Conservation (phyloP, 805 yeast species). For the Candida pseudofarinosa region DNA sequence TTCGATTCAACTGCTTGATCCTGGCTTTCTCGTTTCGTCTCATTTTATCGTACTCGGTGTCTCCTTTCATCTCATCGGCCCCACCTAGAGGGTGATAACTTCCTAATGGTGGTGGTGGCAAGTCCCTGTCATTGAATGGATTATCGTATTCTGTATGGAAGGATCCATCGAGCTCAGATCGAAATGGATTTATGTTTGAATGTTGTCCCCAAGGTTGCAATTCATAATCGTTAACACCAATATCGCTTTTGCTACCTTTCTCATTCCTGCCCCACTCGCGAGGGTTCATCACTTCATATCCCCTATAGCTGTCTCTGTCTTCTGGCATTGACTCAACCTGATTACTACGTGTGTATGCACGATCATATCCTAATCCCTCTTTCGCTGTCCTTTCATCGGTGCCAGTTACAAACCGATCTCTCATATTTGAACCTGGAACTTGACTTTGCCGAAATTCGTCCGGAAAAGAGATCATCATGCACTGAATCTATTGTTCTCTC, state of each 20-base stretch:
- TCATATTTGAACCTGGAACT: conserved; percentile 3
- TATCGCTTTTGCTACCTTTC: not conserved
- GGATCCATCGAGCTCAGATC: not conserved
- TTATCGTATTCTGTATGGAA: not conserved
- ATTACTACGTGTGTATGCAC: not conserved
- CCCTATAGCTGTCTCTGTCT: not conserved
- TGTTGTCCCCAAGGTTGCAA: not conserved
- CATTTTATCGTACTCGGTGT: conserved; percentile 12
- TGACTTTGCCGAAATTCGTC: not conserved
- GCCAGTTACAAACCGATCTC: conserved; percentile 14
- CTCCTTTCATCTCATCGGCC: conserved; percentile 1
- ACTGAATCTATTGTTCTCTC: not conserved
- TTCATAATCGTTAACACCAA: conserved; percentile 1
- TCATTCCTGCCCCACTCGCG: not conserved
- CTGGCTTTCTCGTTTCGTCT: conserved; percentile 22
- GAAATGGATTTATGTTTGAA: not conserved
- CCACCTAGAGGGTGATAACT: conserved; percentile 2
- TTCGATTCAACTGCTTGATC: conserved; percentile 18
- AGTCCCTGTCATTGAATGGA: conserved; percentile 5
- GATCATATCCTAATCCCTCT: not conserved
- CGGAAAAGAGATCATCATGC: not conserved
- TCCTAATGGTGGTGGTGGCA: conserved; percentile 1
- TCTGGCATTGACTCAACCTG: not conserved
- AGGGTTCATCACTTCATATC: not conserved
- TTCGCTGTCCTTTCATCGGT: not conserved